Evolutionary conservation across 768 basidiomycete genomes (phyloP), one percentile per base, ranked within the genome.

Genomic region (Leccinum olivaceopallidum): DNA sequence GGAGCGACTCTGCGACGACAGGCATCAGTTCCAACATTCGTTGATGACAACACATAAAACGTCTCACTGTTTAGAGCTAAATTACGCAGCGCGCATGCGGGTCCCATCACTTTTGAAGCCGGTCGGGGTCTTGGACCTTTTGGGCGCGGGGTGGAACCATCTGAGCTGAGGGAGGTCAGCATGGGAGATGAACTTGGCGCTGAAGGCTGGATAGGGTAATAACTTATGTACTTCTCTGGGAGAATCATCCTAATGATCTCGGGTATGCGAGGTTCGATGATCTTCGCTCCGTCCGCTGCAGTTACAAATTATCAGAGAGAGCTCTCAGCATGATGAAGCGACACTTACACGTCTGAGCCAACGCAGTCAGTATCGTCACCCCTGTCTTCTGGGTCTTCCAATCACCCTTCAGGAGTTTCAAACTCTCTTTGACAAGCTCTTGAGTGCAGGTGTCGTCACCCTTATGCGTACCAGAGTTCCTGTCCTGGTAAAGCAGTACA

Each of bases 301-400:
- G n/a, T 53, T 20, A 36, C 51, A 14, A 53, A 4, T 13, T 13
- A n/a, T 53, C 20, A 53, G 6, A n/a, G 32, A 9, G 14, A 36
- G 7, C 12, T 22, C 20, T 53, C 18, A 34, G 13, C 12, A 18
- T 2, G 20, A 7, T 14, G 32, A 14, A 42, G 18, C 16, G 16
- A 50, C 28, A 1, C 57, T 18, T 62, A 69, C 69, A 47, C 0
- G 69, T 70, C 48, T 56, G 65, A 32, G 65, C 63, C 56, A 70
- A 51, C 5, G 69, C 64, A 12, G 60, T 69, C 10, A 70, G 67
- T 14, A 71, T 67, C 8, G 51, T 62, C 48, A 69, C 65, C 2
- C 67, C 69, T 12, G 67, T 67, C 26, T 70, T 70, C 58, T 69
- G 69, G 6, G 6, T 20, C 24, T 63, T 62, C 69, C 69, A 71